A percentile compares a stretch with the other conserved stretches of the same genome.
Conservation (phyloP, 768 basidiomycete genomes). For the Lanmaoa pseudosensibilis region DNA sequence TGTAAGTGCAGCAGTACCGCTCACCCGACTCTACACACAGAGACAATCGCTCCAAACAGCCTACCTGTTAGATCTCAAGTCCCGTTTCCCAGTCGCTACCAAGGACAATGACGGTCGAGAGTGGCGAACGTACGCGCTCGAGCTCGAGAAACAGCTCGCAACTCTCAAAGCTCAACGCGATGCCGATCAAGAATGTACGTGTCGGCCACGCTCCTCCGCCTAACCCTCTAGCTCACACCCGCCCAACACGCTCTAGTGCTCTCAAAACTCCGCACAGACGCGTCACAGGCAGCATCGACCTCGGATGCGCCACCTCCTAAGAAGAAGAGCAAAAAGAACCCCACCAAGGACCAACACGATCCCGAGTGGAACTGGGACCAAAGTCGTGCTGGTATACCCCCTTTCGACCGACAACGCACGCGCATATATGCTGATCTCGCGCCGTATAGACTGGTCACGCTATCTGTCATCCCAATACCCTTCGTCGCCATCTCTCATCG, state of each 20-base stretch:
- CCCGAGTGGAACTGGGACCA: slow-evolving; percentile 24
- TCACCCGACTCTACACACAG: neutral
- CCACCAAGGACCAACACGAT: slow-evolving; percentile 15
- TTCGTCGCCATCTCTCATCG: slow-evolving; percentile 23
- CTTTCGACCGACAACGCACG: no score
- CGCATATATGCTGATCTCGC: slow-evolving; percentile 1
- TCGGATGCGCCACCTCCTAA: slow-evolving; percentile 24
- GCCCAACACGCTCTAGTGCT: slow-evolving; percentile 17
- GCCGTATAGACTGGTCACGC: slow-evolving; percentile 21
- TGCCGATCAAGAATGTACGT: slow-evolving; percentile 26
- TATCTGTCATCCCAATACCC: slow-evolving; percentile 22
- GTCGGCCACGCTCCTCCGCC: neutral
- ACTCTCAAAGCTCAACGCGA: slow-evolving; percentile 22
- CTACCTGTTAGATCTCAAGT: slow-evolving; percentile 28
- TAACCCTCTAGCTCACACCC: neutral
- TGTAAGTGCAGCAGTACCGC: slow-evolving; percentile 10
- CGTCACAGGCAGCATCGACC: slow-evolving; percentile 10
- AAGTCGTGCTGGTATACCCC: slow-evolving; percentile 16
- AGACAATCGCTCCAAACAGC: slow-evolving; percentile 15
- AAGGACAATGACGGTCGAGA: neutral
- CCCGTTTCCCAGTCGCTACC: slow-evolving; percentile 23
- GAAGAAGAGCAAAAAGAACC: slow-evolving; percentile 29
- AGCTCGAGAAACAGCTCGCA: slow-evolving; percentile 28
- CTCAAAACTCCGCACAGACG: slow-evolving; percentile 15
- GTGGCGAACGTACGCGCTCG: slow-evolving; percentile 31